Percentiles rank a stretch among this genome's conserved stretches.
Conservation (phyloP, 768 basidiomycete genomes). For the Macrolepiota fuliginosa region DNA sequence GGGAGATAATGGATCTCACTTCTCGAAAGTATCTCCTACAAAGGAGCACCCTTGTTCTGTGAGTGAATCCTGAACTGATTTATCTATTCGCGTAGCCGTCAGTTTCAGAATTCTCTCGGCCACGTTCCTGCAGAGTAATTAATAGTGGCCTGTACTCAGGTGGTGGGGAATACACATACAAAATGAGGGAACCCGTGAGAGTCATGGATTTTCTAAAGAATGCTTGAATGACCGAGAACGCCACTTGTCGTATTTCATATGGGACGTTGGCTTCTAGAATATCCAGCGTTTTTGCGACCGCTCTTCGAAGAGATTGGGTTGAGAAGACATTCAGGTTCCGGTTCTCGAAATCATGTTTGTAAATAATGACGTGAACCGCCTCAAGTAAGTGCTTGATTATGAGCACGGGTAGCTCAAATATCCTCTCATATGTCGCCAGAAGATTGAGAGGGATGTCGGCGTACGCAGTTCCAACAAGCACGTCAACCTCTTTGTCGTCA, state of each 20-base stretch:
- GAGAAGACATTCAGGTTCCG: slow-evolving; percentile 26
- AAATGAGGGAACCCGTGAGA: slow-evolving; percentile 21
- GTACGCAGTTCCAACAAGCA: slow-evolving; percentile 61
- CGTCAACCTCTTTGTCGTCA: slow-evolving; percentile 13
- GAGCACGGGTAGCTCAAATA: slow-evolving; percentile 49
- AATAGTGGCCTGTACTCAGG: background rate
- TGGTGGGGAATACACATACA: slow-evolving; percentile 41
- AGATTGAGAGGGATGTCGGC: slow-evolving; percentile 58
- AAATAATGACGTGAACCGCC: slow-evolving; percentile 59
- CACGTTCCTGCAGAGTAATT: background rate
- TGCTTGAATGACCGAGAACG: slow-evolving; percentile 57
- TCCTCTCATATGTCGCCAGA: slow-evolving; percentile 43
- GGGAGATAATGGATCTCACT: background rate
- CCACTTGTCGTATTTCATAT: slow-evolving; percentile 66
- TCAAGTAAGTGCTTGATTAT: slow-evolving; percentile 63
- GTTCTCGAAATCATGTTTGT: slow-evolving; percentile 70
- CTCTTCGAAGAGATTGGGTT: slow-evolving; percentile 38
- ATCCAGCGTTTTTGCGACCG: slow-evolving; percentile 50
- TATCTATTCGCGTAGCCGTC: background rate
- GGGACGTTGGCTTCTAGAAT: slow-evolving; percentile 51
- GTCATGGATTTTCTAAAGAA: slow-evolving; percentile 50
- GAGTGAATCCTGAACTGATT: slow-evolving; percentile 3
- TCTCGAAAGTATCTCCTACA: slow-evolving; percentile 4
- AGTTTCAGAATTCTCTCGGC: slow-evolving; percentile 3
- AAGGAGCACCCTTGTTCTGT: slow-evolving; percentile 7